Percentiles rank a stretch among this genome's conserved stretches.
Evolutionary conservation across 306 rosid genomes (phyloP).

Genomic region (Biancaea sappan): DNA sequence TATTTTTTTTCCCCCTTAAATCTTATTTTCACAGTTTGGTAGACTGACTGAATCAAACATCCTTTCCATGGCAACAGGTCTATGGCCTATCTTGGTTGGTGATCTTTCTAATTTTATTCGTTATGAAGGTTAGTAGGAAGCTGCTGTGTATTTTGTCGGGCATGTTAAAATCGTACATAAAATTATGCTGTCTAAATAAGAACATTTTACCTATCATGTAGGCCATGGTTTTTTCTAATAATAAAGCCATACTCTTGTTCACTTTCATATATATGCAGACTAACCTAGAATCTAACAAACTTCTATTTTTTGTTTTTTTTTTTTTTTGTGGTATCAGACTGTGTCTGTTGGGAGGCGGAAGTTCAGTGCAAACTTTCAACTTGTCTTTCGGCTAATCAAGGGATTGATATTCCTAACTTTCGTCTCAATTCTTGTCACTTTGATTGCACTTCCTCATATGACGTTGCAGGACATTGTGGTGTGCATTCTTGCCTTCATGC

Average conservation of each 20-base stretch:
- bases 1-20: neutral
- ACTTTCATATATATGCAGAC: neutral
- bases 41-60: conserved; percentile 19
- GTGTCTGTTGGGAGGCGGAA: conserved; percentile 89
- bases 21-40: conserved; percentile 2
- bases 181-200: conserved; percentile 13
- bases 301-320: neutral
- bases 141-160: conserved; percentile 1
- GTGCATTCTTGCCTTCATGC: conserved; percentile 98
- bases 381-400: conserved; percentile 88
- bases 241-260: neutral
- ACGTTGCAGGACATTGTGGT: conserved; percentile 85
- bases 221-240: neutral
- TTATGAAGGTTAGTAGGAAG: conserved; percentile 79
- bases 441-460: conserved; percentile 92
- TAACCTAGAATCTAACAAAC: conserved; percentile 1
- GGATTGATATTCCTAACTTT: conserved; percentile 90
- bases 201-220: neutral
- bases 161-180: conserved; percentile 25
- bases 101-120: conserved; percentile 76
- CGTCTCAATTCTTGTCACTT: conserved; percentile 66
- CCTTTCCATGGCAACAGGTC: conserved; percentile 59
- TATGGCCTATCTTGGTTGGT: conserved; percentile 98
- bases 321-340: conserved; percentile 47
- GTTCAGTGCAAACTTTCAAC: conserved; percentile 93